phyloP scores from a whole-genome alignment of 78 protist species.

The Dictyostelium intermedium region DNA sequence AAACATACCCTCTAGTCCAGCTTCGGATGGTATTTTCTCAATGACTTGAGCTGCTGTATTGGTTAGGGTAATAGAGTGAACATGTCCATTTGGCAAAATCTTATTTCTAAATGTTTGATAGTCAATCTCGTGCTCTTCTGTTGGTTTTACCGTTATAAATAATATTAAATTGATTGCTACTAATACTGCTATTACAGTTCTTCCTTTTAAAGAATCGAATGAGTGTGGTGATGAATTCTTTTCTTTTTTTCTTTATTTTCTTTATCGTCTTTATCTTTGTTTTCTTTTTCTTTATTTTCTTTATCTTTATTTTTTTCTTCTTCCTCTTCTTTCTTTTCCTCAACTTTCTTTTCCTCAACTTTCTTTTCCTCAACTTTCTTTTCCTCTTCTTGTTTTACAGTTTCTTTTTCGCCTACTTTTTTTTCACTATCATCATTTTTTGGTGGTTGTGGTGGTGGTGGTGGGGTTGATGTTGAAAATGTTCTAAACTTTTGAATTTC shows the following conservation, averaged over 20 bases:
- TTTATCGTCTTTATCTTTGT: background rate
- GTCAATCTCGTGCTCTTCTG: background rate
- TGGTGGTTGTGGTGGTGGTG: background rate
- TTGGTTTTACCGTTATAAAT: background rate
- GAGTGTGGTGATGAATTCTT: no score
- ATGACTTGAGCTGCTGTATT: background rate
- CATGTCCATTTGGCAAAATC: slow-evolving; percentile 29
- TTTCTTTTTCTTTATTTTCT: slow-evolving; percentile 1
- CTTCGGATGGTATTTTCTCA: background rate
- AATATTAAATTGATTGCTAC: background rate
- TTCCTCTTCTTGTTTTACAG: background rate
- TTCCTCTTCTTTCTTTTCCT: background rate
- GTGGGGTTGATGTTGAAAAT: background rate
- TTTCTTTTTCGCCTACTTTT: background rate
- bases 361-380: background rate
- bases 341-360: background rate
- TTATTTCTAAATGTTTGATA: slow-evolving; percentile 57
- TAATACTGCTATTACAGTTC: background rate
- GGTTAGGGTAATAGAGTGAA: background rate
- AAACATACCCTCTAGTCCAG: background rate
- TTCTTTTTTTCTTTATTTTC: background rate
- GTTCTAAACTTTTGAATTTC: background rate
- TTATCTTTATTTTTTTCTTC: slow-evolving; percentile 3
- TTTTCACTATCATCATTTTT: background rate
- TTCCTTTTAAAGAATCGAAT: no score